Evolutionary conservation across 257 asterid genomes (phyloP).

Genomic region (Voacanga thouarsii): DNA sequence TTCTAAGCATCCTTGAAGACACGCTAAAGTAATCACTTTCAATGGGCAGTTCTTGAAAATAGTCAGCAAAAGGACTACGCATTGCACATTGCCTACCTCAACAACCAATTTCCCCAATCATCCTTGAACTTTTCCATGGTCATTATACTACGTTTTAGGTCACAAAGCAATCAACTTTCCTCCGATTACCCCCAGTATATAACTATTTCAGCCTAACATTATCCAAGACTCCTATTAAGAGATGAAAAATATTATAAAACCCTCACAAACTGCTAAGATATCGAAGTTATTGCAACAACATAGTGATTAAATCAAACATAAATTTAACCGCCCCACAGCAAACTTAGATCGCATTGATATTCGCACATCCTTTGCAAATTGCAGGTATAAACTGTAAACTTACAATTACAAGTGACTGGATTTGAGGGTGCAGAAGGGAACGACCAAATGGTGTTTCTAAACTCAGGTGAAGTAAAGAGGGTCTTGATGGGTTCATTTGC

Average conservation of each 20-base stretch:
- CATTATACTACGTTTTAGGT: not conserved
- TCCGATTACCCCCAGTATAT: not conserved
- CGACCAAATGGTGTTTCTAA: conserved; percentile 73
- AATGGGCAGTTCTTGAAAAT: not conserved
- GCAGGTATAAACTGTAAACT: conserved; percentile 23
- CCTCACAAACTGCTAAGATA: not conserved
- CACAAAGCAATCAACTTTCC: not conserved
- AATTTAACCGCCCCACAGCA: not conserved
- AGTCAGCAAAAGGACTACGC: not conserved
- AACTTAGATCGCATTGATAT: not conserved
- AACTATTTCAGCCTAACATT: not conserved
- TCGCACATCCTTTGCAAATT: not conserved
- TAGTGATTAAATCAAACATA: not conserved
- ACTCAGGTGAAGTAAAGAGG: conserved; percentile 70
- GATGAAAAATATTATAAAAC: not conserved
- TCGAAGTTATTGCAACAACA: not conserved
- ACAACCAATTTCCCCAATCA: not conserved
- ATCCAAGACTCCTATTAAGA: not conserved
- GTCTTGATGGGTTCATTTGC: conserved; percentile 90
- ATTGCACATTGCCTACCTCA: not conserved
- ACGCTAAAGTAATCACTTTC: no score
- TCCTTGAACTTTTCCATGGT: not conserved
- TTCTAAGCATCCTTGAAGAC: no score
- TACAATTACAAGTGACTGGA: conserved; percentile 90
- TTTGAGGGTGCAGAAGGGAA: conserved; percentile 95